A percentile compares a stretch with the other conserved stretches of the same genome.
These are phyloP conservation scores for Geotrichum cucujoidarum DNA, from an alignment of 1,139 yeast genomes.

Conservation along the genomic window DNA sequence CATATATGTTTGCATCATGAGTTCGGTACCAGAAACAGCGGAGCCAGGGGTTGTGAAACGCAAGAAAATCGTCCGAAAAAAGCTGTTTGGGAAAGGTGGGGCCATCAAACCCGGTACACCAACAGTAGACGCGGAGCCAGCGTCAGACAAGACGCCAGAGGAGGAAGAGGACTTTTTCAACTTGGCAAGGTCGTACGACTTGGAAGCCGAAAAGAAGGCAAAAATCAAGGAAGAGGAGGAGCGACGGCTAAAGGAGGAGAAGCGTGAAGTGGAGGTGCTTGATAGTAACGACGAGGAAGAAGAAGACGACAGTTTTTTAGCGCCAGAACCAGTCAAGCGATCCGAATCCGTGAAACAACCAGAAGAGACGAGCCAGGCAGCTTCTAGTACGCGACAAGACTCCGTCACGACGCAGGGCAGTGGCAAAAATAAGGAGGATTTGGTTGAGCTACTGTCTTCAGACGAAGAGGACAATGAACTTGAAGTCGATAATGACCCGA, in stretches of 20 bases:
- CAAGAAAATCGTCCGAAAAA: not conserved
- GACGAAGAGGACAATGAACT: not conserved
- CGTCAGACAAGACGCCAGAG: not conserved
- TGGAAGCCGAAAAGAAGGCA: too few species aligned
- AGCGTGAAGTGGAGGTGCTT: not conserved
- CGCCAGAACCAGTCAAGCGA: not conserved
- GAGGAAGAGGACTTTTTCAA: slow-evolving; percentile 15
- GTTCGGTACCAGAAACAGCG: not conserved
- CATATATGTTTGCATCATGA: not conserved
- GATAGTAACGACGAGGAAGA: not conserved
- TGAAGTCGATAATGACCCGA: too few species aligned
- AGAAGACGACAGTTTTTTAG: not conserved
- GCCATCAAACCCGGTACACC: not conserved
- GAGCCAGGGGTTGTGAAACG: not conserved
- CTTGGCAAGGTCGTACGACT: slow-evolving; percentile 5
- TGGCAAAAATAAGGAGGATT: not conserved
- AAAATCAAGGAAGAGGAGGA: not conserved
- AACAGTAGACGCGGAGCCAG: not conserved
- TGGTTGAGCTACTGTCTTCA: not conserved
- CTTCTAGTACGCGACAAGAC: not conserved
- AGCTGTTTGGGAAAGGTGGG: not conserved
- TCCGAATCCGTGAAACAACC: not conserved
- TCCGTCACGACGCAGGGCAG: not conserved
- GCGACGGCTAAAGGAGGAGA: not conserved
- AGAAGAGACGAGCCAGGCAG: not conserved